A percentile compares a stretch with the other conserved stretches of the same genome.
Conservation (phyloP, 371 early-diverging fungal genomes). For the Actinomortierella wolfii region DNA sequence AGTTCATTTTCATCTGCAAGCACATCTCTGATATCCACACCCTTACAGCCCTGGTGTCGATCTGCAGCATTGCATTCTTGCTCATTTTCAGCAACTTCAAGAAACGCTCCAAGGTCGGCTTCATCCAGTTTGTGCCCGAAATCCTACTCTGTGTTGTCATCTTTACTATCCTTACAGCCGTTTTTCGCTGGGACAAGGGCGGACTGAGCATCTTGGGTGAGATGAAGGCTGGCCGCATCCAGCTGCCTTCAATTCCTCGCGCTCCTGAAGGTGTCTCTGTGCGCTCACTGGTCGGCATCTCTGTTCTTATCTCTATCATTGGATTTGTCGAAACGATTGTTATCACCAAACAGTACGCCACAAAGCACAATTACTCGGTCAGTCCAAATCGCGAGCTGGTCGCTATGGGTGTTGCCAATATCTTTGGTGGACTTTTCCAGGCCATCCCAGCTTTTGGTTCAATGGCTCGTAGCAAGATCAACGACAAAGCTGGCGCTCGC, state of each 20-base stretch:
- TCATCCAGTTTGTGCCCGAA: slow-evolving; percentile 84
- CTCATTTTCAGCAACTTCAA: slow-evolving; percentile 64
- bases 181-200: slow-evolving; percentile 67
- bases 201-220: slow-evolving; percentile 79
- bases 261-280: slow-evolving; percentile 69
- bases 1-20: slow-evolving; percentile 61
- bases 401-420: slow-evolving; percentile 87
- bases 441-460: slow-evolving; percentile 92
- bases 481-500: slow-evolving; percentile 85
- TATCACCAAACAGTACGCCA: slow-evolving; percentile 88
- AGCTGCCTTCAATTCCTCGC: slow-evolving; percentile 64
- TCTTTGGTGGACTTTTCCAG: slow-evolving; percentile 81
- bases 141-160: slow-evolving; percentile 81
- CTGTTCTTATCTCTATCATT: slow-evolving; percentile 87
- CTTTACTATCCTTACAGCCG: slow-evolving; percentile 65
- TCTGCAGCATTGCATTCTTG: slow-evolving; percentile 70
- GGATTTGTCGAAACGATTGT: slow-evolving; percentile 96
- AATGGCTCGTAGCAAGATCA: slow-evolving; percentile 87
- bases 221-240: slow-evolving; percentile 66
- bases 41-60: slow-evolving; percentile 71
- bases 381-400: slow-evolving; percentile 95
- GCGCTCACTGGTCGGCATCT: slow-evolving; percentile 47
- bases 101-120: slow-evolving; percentile 46
- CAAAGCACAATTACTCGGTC: slow-evolving; percentile 84
- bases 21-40: slow-evolving; percentile 63